Base-by-base conservation (phyloP, 495 filamentous ascomycete species). In the Neurospora africana region DNA sequence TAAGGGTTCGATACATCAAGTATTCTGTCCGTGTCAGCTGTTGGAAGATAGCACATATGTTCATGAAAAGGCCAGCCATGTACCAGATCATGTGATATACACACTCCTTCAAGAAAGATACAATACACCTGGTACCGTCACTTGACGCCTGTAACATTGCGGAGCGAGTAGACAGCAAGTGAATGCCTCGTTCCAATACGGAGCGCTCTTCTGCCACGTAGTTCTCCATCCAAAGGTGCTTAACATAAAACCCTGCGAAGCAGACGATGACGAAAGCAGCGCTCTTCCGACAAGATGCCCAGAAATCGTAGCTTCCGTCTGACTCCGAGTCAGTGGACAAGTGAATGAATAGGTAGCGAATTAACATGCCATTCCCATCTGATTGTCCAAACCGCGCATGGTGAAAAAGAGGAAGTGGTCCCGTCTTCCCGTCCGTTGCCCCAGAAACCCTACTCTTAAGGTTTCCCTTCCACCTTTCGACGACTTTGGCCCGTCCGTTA, bases 61-160 rank as follows among this genome's bases (percentile, higher is more conserved):
- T 0, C 5, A 11, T 27, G 21, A 27, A 27, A 27, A 53, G 0
- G 0, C 44, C 44, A 6, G 11, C 21, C n/a, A 23, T 53, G 44
- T 53, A 6, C 0, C 4, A 47, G 10, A 21, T 13, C 4, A 0
- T 15, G 44, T 15, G 2, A 5, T 6, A 15, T 21, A n/a, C n/a
- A n/a, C n/a, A 6, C 10, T 27, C 44, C 5, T 15, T 7, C 0
- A 15, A 27, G 44, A 53, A 0, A 0, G 27, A 53, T 3, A 7
- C 10, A 0, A 27, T 53, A 27, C 44, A 0, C 0, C 11, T 23
- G 1, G 0, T 15, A 27, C 21, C 44, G 11, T 15, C 0, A 13
- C 21, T 13, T 53, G 5, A 7, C 44, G 5, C 11, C 21, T 3
- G 44, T 53, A 3, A 27, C 1, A 0, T 15, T 53, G 44, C 0